Evolutionary conservation across 306 rosid genomes (phyloP), one percentile per base, ranked within the genome.

Genomic region (Luffa acutangula): DNA sequence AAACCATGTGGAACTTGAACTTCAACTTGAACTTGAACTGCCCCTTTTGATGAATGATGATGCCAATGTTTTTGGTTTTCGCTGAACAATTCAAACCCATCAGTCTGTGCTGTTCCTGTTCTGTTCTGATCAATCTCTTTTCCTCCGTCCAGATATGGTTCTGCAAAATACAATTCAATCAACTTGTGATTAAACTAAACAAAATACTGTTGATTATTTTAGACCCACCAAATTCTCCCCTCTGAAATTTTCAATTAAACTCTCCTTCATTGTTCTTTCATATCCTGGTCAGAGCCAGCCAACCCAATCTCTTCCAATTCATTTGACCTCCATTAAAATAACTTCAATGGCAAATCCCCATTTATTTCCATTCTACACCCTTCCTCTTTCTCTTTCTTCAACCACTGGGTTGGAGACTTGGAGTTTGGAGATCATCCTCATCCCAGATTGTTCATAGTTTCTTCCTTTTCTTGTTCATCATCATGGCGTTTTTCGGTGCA

Each of bases 401-500:
- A 41, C 74, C 51, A 18, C 31, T 20, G 12, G 31, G 74, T 66
- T 66, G 51, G 67, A 11, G n/a, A n/a, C n/a, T 20, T 57, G 59
- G 10, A 18, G 59, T 7, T 56, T 56, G 62, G 70, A 34, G 45
- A 6, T 65, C 72, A 37, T 65, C 72, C 48, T 13, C 31, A 25
- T 25, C 9, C 73, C 13, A 36, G 49, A 58, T 3, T n/a, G 34
- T 4, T 4, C 42, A 57, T 57, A 25, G 15, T 21, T 58, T 17
- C 4, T 9, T 64, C 43, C 20, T 64, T 15, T 64, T 64, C 70
- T 64, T 64, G 53, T 43, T 42, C 54, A 43, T 43, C 17, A 52
- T 58, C 80, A 48, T 73, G 74, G 78, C 64, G 82, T 58, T 60
- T 58, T 59, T 39, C 75, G 48, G 20, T 43, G 20, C 42, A 42